A percentile compares a stretch with the other conserved stretches of the same genome.
Conservation (phyloP, 1,139 yeast species). For the Yamadazyma pseudoaaseri region DNA sequence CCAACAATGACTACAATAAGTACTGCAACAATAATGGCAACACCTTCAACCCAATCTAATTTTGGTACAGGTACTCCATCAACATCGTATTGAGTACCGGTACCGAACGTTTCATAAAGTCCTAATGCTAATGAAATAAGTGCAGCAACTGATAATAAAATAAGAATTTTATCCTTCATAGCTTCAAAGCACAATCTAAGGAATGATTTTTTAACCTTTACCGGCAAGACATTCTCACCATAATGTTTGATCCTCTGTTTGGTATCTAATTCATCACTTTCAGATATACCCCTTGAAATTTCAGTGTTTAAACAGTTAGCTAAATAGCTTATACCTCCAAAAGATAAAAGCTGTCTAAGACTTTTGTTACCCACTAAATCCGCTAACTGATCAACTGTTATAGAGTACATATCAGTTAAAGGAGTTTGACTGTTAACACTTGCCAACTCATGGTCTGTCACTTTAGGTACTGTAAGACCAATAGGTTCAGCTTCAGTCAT, state of each 20-base stretch:
- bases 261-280: conserved; percentile 25
- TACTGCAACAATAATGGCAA: conserved; percentile 92
- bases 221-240: conserved; percentile 74
- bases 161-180: conserved; percentile 85
- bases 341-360: conserved; percentile 29
- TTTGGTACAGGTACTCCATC: conserved; percentile 74
- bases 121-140: conserved; percentile 87
- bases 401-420: conserved; percentile 11
- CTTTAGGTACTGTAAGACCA: not conserved
- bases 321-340: conserved; percentile 43
- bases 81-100: conserved; percentile 71
- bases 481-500: not conserved
- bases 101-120: conserved; percentile 87
- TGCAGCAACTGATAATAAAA: conserved; percentile 83
- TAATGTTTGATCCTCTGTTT: conserved; percentile 44
- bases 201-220: conserved; percentile 64
- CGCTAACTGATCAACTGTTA: conserved; percentile 30
- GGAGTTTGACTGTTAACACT: conserved; percentile 17
- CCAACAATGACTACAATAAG: conserved; percentile 89
- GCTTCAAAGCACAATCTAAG: conserved; percentile 75
- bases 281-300: conserved; percentile 42
- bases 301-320: conserved; percentile 37
- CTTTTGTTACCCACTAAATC: conserved; percentile 57
- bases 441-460: not conserved
- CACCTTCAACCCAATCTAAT: conserved; percentile 98